Evolutionary conservation across 1,284 basidiomycete genomes (phyloP), one percentile per base, ranked within the genome.

Genomic region (Kalmanozyma brasiliensis): DNA sequence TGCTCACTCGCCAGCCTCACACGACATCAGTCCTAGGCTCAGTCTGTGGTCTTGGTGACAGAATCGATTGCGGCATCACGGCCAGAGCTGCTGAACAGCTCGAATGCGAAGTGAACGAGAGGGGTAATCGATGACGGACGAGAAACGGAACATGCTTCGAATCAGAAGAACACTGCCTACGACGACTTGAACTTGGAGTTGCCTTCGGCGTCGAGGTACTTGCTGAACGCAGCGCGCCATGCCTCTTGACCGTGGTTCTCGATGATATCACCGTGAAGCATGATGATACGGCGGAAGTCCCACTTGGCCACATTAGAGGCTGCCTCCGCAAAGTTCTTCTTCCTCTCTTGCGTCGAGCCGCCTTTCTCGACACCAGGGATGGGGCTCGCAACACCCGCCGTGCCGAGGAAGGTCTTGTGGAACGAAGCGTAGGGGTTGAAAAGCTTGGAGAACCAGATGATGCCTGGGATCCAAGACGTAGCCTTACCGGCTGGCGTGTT

Each of bases 181-280:
- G 49, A 40, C 23, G 52, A 45, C 56, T 57, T 62, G 61, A 73
- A 65, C 52, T 52, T 67, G 20, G 63, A 58, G 49, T 63, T 65
- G 46, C 74, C 74, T 29, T 74, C 60, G 9, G 38, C 42, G n/a
- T 66, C 60, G 16, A 76, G 20, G 33, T 68, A 76, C 46, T 63
- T 72, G 41, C 57, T 51, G 46, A 60, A 78, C 1, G 76, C 74
- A 9, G 40, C 19, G 1, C 55, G 32, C 91, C 91, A 94, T 1
- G 87, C 89, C 38, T 85, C 85, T 77, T 90, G 90, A 0, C 87
- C 92, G 7, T 86, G 86, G 0, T 84, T 87, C 82, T 93, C 91
- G 56, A 94, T 90, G 17, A 93, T 90, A 71, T 93, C 91, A 86
- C 91, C 94, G 82, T 97, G 94, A 77, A 93, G 95, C 42, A 92